Evolutionary conservation across 208 protist species (phyloP).

Genomic region (Leishmania mexicana): DNA sequence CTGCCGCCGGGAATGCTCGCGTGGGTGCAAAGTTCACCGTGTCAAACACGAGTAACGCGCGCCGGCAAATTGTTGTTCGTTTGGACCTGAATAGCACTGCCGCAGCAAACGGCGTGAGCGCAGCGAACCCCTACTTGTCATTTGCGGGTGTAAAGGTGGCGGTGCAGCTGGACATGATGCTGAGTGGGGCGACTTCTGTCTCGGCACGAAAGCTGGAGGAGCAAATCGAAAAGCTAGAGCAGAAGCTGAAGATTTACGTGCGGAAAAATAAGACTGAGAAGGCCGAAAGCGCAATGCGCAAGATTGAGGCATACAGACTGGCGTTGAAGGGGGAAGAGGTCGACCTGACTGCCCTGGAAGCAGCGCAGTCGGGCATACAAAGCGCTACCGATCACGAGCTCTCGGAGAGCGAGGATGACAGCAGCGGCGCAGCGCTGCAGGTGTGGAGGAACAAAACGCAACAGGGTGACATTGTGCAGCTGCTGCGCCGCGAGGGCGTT

Average conservation of each 20-base stretch:
- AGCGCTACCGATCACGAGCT: constrained; percentile 49
- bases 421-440: constrained; percentile 17
- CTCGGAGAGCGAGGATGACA: constrained; percentile 78
- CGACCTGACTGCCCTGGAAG: constrained; percentile 46
- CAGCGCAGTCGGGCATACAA: constrained; percentile 19
- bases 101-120: constrained; percentile 12
- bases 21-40: constrained; percentile 76
- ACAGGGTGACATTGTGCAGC: constrained; percentile 43
- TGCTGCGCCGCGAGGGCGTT: constrained; percentile 73
- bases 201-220: constrained; percentile 83
- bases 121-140: constrained; percentile 42
- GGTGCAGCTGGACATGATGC: constrained; percentile 75
- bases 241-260: constrained; percentile 88
- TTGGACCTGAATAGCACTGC: constrained; percentile 41
- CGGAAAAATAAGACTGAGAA: constrained; percentile 91
- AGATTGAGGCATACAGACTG: constrained; percentile 63
- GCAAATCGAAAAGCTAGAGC: constrained; percentile 89
- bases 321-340: constrained; percentile 76
- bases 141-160: constrained; percentile 78
- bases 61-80: constrained; percentile 57
- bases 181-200: constrained; percentile 54
- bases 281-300: constrained; percentile 49
- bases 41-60: constrained; percentile 75
- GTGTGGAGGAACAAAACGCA: constrained; percentile 30
- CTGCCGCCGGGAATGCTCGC: constrained; percentile 28